Base-by-base conservation (phyloP, 2,329 filamentous ascomycete species). In the Aspergillus ibericus region DNA sequence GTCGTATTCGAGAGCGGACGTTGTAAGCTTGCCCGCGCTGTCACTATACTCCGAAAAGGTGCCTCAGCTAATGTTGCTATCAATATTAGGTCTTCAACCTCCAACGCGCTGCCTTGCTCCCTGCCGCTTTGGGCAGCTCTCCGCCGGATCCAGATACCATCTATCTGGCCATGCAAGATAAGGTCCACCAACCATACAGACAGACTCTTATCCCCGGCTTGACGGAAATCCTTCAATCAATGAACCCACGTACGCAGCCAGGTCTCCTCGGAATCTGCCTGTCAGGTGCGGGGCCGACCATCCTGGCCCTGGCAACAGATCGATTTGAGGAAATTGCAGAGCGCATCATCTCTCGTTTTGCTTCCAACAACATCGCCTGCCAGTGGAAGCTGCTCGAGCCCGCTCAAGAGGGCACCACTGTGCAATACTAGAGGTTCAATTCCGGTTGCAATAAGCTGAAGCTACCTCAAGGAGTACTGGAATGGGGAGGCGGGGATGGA, bases 141-240 rank as follows among this genome's bases (percentile, higher is more conserved):
- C 93, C 95, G 9, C 93, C 93, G 1, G 90, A 97, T 72, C 89
- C 95, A 20, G 89, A 96, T 68, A 89, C 96, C 76, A 99, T 99
- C 74, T 96, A 96, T 80, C 87, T 96, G 49, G 93, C 93, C 48
- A 99, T 99, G 95, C 95, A 98, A 79, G 95, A 99, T 81, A 96
- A 93, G 78, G 87, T 99, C 61, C 95, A 99, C 79, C 95, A 99
- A 77, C 95, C 92, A 44, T 98, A 99, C 80, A 89, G 95, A 55
- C 89, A 95, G 77, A 89, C 85, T 2, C 85, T 99, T 62, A 96
- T 99, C 66, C 95, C 95, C 1, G 95, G 93, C 0, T 83, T 99
- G 58, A 89, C 90, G 15, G 90, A 96, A 72, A 93, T 99, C 55
- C 86, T 99, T 53, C 86, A 92, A 74, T 93, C 89, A 60, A 93